Evolutionary conservation across 2,329 filamentous ascomycete genomes (phyloP), one percentile per base, ranked within the genome.

Genomic region (Phaeosphaeriaceae sp.): DNA sequence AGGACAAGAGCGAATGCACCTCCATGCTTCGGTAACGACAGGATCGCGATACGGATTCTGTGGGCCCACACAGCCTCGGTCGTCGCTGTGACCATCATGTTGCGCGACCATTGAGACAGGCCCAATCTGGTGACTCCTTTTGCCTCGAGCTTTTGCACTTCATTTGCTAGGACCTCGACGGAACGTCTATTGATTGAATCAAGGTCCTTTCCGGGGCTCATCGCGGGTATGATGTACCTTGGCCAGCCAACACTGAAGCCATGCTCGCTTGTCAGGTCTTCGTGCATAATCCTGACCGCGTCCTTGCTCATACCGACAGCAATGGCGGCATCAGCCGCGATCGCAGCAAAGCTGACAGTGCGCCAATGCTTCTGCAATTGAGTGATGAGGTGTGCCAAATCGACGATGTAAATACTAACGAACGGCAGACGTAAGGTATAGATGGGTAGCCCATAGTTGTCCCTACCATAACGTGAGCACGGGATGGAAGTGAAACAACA

Each of bases 11-110:
- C 24, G 53, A 2, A 46, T 59, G 54, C 55, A 66, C 65, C 54
- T 54, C 28, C 49, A 66, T 6, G 57, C 59, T 22, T 59, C 52
- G 22, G 63, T 65, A 19, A 79, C 60, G 5, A 56, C 57, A 9
- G 67, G 60, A 52, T 78, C 71, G 26, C 70, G 59, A 44, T 69
- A 80, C 1, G 78, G 78, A 59, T 80, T 81, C 56, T 73, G 57
- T 3, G 72, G 74, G 8, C 79, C 58, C 80, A 81, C 0, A 78
- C 71, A 32, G 75, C 68, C 24, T 74, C 64, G 0, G 78, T 80
- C 17, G 73, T 78, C 2, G 78, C 76, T 15, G 49, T 51, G 15
- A 51, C 23, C 51, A 53, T 53, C n/a, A 32, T 32, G 15, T 32
- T 17, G 40, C 40, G 51, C 26, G 40, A 46, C 51, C 51, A 53